Evolutionary conservation across 148 eudicot species (phyloP).

Genomic region (Silene uniflora): DNA sequence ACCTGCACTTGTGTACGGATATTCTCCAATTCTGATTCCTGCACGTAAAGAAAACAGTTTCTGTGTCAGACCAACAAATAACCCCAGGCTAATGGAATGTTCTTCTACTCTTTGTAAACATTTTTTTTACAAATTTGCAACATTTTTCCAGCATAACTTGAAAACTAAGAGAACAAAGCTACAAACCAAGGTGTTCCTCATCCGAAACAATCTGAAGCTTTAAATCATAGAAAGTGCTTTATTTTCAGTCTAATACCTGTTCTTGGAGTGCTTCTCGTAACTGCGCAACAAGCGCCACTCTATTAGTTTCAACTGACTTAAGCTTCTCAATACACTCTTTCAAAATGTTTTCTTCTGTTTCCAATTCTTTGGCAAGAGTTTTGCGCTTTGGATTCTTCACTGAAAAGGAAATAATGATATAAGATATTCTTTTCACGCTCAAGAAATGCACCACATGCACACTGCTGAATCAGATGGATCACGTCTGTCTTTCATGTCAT

Average conservation of each 20-base stretch:
- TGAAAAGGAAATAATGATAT: constrained; percentile 34
- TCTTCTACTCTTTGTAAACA: constrained; percentile 7
- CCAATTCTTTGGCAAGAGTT: constrained; percentile 64
- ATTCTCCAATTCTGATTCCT: constrained; percentile 93
- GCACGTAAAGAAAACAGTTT: constrained; percentile 23
- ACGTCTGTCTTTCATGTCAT: neutral
- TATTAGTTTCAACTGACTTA: constrained; percentile 74
- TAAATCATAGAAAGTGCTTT: neutral
- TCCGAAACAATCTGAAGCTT: neutral
- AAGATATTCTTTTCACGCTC: neutral
- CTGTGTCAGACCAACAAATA: constrained; percentile 10
- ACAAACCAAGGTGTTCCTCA: neutral
- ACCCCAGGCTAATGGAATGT: neutral
- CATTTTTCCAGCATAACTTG: neutral
- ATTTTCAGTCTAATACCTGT: constrained; percentile 49
- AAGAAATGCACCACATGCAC: constrained; percentile 10
- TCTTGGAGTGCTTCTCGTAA: constrained; percentile 75
- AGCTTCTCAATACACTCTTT: constrained; percentile 77
- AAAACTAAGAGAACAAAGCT: constrained; percentile 14
- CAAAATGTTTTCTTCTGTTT: constrained; percentile 65
- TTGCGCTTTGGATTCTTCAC: constrained; percentile 82
- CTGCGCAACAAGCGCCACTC: constrained; percentile 67
- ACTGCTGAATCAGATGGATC: neutral
- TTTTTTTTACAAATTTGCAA: neutral
- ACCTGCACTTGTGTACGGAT: constrained; percentile 92